Evolutionary conservation across 768 basidiomycete genomes (phyloP).

Genomic region (Naganishia onofrii): DNA sequence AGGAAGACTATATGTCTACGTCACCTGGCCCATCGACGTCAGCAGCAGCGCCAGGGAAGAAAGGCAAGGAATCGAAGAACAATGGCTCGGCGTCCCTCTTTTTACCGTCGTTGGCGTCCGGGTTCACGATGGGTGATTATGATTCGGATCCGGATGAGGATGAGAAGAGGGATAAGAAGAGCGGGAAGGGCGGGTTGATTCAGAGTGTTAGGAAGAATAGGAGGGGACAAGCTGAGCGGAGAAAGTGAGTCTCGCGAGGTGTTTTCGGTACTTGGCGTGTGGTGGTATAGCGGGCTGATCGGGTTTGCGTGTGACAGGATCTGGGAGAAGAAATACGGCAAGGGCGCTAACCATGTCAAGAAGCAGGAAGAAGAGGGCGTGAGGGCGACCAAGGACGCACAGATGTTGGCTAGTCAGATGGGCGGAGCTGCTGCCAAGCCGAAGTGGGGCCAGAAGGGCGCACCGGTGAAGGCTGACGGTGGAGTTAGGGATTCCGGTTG

Average conservation of each 20-base stretch:
- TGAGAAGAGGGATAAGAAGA: slow-evolving; percentile 60
- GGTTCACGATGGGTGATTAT: slow-evolving; percentile 75
- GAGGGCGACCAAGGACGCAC: slow-evolving; percentile 18
- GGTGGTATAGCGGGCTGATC: slow-evolving; percentile 11
- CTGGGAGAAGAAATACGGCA: slow-evolving; percentile 96
- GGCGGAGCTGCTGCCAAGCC: slow-evolving; percentile 7
- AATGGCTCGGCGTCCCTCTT: slow-evolving; percentile 62
- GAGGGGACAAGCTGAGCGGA: slow-evolving; percentile 86
- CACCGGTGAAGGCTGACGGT: slow-evolving; percentile 3
- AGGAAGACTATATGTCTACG: slow-evolving; percentile 38
- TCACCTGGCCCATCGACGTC: slow-evolving; percentile 23
- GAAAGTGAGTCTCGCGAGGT: slow-evolving; percentile 67
- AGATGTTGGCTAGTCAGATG: slow-evolving; percentile 32
- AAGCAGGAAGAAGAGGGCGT: slow-evolving; percentile 55
- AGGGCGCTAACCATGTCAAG: slow-evolving; percentile 85
- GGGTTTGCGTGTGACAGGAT: slow-evolving; percentile 60
- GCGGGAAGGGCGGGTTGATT: slow-evolving; percentile 43
- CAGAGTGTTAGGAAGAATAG: slow-evolving; percentile 71
- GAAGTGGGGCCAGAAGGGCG: slow-evolving; percentile 11
- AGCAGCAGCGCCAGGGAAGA: background rate
- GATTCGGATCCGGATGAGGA: slow-evolving; percentile 66
- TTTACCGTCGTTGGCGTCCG: slow-evolving; percentile 81
- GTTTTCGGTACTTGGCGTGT: background rate
- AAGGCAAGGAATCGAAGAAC: slow-evolving; percentile 28
- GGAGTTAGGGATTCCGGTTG: slow-evolving; percentile 22